Base-by-base conservation (phyloP, 2,329 filamentous ascomycete species). In the Fusarium oligoseptatum region DNA sequence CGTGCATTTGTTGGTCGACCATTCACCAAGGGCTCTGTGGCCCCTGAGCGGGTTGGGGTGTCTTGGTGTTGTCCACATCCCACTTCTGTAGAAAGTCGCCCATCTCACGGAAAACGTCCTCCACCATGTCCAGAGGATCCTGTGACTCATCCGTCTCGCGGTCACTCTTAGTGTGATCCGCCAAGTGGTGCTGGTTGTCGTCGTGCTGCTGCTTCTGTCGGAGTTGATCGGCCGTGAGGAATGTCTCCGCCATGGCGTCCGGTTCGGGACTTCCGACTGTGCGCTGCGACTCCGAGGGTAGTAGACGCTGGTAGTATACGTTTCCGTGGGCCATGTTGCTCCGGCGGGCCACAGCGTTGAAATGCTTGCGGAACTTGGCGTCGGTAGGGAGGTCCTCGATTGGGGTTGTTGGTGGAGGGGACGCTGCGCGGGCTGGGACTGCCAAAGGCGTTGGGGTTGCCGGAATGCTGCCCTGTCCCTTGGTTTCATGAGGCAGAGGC, bases 311-410 rank as follows among this genome's bases (percentile, higher is more conserved):
- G n/a, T 77, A 34, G 5, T 8, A 39, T 27, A 29, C 15, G 27
- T 29, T 64, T 9, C 45, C 58, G 17, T 56, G 78, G 24, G 78
- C 75, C 6, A 75, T 73, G 45, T 79, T 80, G 61, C 79, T 76
- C 20, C 83, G 82, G 24, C 78, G 81, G n/a, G 82, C 84, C 43
- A 88, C 81, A 1, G 82, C 82, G 32, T 83, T 81, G 71, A 89
- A 89, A 73, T 89, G 87, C n/a, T 83, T 83, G 20, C 78, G 80
- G 60, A 88, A 89, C 60, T 81, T 84, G 36, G 81, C 77, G 60
- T 82, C 81, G 2, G 77, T 79, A 3, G 81, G 82, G 7, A 86
- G 75, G 9, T 84, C 79, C 24, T 80, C 75, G 10, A 84, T 76
- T 2, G 80, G 73, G 11, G 75, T 78, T 10, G 81, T 76, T 8